Conservation (phyloP, 2,329 filamentous ascomycete genomes). For the Ophiocordyceps unilateralis region DNA sequence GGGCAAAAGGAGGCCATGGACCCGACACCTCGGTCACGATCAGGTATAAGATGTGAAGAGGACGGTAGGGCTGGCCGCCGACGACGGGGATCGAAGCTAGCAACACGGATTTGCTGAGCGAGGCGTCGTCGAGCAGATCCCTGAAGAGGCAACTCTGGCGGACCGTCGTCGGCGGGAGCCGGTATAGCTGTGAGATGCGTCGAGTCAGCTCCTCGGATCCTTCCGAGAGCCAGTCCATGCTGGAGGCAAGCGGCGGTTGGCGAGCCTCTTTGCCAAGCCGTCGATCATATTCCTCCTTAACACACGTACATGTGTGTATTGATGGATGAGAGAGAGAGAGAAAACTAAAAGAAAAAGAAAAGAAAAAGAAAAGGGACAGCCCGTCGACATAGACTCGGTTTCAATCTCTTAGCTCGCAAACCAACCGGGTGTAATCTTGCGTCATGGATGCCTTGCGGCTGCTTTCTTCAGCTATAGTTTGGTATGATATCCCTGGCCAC, state of each 20-base stretch:
- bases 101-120: not conserved
- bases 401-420: too few relatives aligned
- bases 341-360: too few relatives aligned
- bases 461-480: too few relatives aligned
- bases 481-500: too few relatives aligned
- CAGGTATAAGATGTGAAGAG: conserved; percentile 2
- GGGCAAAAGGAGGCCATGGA: conserved; percentile 1
- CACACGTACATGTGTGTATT: too few relatives aligned
- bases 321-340: too few relatives aligned
- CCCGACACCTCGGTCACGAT: conserved; percentile 1
- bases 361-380: too few relatives aligned
- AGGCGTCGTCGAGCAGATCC: not conserved
- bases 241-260: not conserved
- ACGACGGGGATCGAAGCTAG: conserved; percentile 1
- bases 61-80: conserved; percentile 1
- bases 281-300: too few relatives aligned
- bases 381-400: too few relatives aligned
- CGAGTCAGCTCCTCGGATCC: not conserved
- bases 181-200: not conserved
- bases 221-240: not conserved
- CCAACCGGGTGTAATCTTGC: too few relatives aligned
- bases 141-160: not conserved
- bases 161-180: not conserved
- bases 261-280: too few relatives aligned
- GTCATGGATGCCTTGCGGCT: too few relatives aligned